Conservation (phyloP, 1,139 yeast species). For the Insectozyma bohioensis region DNA sequence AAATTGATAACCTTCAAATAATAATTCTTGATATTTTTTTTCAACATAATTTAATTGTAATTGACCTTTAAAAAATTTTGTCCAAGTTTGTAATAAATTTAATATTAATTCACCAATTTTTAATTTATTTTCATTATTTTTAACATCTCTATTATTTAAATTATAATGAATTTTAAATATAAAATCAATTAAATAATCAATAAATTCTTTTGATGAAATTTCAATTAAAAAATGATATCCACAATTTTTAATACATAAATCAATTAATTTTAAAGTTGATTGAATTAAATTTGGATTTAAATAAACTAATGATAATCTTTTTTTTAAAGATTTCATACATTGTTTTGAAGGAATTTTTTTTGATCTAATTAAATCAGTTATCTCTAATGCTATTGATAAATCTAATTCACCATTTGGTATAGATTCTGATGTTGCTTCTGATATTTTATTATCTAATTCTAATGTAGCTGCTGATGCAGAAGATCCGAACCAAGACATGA, state of each 20-base stretch:
- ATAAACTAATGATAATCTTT: constrained; percentile 61
- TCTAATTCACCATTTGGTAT: constrained; percentile 93
- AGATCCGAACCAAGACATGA: constrained; percentile 65
- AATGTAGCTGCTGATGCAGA: constrained; percentile 37
- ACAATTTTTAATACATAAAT: constrained; percentile 89
- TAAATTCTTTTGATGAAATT: constrained; percentile 80
- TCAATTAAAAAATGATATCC: constrained; percentile 84
- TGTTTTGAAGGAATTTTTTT: constrained; percentile 81
- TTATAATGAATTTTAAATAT: constrained; percentile 40
- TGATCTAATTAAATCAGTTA: constrained; percentile 84
- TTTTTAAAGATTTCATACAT: constrained; percentile 81
- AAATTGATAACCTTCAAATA: constrained; percentile 64
- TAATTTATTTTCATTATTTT: constrained; percentile 43
- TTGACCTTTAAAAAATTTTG: constrained; percentile 68
- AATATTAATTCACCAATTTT: constrained; percentile 63
- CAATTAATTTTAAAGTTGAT: constrained; percentile 73
- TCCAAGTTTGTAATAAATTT: constrained; percentile 74
- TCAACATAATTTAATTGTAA: constrained; percentile 66
- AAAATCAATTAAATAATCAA: constrained; percentile 64
- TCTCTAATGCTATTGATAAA: constrained; percentile 74
- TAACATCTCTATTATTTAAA: constrained; percentile 26
- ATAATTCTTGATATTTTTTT: constrained; percentile 58
- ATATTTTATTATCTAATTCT: constrained; percentile 63
- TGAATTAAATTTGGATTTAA: constrained; percentile 74
- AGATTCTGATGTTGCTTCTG: constrained; percentile 81